Evolutionary conservation across 148 eudicot species (phyloP).

Genomic region (Cornus florida): DNA sequence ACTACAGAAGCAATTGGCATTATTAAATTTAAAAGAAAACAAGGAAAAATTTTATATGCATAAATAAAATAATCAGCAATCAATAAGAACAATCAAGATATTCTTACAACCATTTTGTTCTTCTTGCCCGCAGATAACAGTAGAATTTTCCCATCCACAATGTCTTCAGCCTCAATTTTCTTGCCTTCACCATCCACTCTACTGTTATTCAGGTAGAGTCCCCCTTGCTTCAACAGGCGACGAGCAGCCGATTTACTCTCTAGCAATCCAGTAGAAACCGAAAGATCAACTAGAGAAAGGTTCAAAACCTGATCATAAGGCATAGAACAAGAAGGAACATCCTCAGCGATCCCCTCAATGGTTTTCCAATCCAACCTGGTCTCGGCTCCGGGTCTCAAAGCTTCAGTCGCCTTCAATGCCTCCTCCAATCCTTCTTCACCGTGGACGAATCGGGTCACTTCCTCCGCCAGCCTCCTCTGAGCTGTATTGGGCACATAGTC

Average conservation of each 20-base stretch:
- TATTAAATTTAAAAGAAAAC: background rate
- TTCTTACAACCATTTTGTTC: conserved; percentile 86
- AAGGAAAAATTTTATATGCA: background rate
- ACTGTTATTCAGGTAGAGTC: conserved; percentile 70
- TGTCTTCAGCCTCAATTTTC: conserved; percentile 64
- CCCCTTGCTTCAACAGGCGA: conserved; percentile 86
- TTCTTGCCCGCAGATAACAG: conserved; percentile 91
- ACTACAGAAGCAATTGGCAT: background rate
- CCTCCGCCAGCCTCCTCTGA: conserved; percentile 79
- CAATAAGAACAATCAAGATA: conserved; percentile 37
- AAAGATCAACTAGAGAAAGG: conserved; percentile 54
- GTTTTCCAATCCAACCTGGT: conserved; percentile 66
- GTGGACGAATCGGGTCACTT: conserved; percentile 81
- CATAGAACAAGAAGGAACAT: conserved; percentile 69
- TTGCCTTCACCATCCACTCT: conserved; percentile 70
- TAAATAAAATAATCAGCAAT: background rate
- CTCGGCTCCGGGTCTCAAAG: conserved; percentile 76
- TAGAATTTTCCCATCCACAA: conserved; percentile 78
- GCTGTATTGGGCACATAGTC: conserved; percentile 71
- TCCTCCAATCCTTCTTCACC: conserved; percentile 79
- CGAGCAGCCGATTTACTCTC: conserved; percentile 83
- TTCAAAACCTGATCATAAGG: conserved; percentile 44
- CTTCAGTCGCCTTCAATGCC: conserved; percentile 82
- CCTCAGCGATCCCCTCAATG: conserved; percentile 71
- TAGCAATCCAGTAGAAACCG: conserved; percentile 72